Evolutionary conservation across 345 rosid genomes (phyloP), one percentile per base, ranked within the genome.

Genomic region (Eucalyptus regnans): DNA sequence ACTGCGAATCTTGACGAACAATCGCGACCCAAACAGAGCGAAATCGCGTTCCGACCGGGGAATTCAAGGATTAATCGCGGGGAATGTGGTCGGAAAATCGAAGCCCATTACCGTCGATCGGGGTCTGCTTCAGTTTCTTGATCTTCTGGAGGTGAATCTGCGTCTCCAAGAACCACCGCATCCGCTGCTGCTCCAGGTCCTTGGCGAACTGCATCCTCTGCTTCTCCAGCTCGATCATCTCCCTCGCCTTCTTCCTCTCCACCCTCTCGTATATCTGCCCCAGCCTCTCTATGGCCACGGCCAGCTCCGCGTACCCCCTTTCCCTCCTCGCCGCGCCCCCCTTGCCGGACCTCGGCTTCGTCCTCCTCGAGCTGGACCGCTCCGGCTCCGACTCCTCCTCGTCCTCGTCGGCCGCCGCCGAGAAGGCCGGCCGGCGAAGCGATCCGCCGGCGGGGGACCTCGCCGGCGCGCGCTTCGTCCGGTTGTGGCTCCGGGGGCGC

Each of bases 141-240:
- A 92, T 91, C 93, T 92, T 93, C 89, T 90, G 92, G 51, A 93
- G 92, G 90, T 92, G 93, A 89, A 92, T 87, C 90, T 92, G 95
- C 46, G 93, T 92, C 87, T 92, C 95, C 14, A 93, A 90, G 86
- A 93, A 92, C 87, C 90, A 88, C 89, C 92, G 87, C 95, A 93
- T 92, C 89, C 95, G 90, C 89, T 93, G 94, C 93, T 89, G 90
- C 93, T 93, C 95, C 92, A 93, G 85, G 88, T 92, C 95, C 88
- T 91, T 92, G 6, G 94, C 88, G 49, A 93, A 93, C 88, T 92
- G 91, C 95, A 93, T 93, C 90, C 94, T 86, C 89, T 91, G 93
- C 91, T 92, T 93, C 91, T 93, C 95, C 93, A 93, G 89, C 90
- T 93, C 95, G 68, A 92, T 91, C 94, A 93, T 91, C 80, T 92